A percentile compares a stretch with the other conserved stretches of the same genome.
These are phyloP conservation scores for Cercospora janseana DNA, from an alignment of 2,329 filamentous ascomycete genomes.

Conservation along the genomic window DNA sequence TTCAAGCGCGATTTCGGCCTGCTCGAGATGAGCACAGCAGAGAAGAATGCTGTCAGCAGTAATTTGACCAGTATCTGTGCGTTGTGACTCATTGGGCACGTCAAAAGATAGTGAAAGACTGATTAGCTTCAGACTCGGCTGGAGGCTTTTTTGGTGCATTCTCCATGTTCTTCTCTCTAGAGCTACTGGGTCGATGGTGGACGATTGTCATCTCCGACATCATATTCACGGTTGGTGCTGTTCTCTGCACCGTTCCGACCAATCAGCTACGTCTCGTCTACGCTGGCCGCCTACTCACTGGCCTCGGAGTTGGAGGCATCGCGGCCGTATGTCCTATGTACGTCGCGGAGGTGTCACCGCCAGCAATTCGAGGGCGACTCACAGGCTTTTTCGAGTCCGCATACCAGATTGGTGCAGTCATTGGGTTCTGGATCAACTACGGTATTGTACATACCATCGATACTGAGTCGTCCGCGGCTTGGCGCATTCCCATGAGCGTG, in stretches of 20 bases:
- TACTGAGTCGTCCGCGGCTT: slow-evolving; percentile 24
- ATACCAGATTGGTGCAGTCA: slow-evolving; percentile 38
- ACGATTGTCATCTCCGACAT: slow-evolving; percentile 49
- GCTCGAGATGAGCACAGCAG: slow-evolving; percentile 35
- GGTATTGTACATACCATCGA: slow-evolving; percentile 35
- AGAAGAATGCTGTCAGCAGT: slow-evolving; percentile 44
- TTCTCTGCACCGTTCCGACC: slow-evolving; percentile 45
- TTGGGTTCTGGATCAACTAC: slow-evolving; percentile 42
- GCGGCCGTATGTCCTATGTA: slow-evolving; percentile 39
- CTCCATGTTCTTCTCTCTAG: slow-evolving; percentile 47
- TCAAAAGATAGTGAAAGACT: background rate
- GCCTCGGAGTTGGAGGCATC: slow-evolving; percentile 38
- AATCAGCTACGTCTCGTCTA: slow-evolving; percentile 47
- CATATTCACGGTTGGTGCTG: slow-evolving; percentile 48
- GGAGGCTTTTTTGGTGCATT: slow-evolving; percentile 56
- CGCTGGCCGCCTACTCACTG: slow-evolving; percentile 40
- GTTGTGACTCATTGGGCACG: background rate
- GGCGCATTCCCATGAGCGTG: slow-evolving; percentile 36
- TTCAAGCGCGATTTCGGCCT: slow-evolving; percentile 50
- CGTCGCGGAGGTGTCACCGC: slow-evolving; percentile 37
- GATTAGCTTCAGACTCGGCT: slow-evolving; percentile 37
- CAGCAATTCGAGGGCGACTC: slow-evolving; percentile 38
- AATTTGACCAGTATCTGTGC: slow-evolving; percentile 49
- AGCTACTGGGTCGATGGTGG: slow-evolving; percentile 52
- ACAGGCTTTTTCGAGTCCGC: slow-evolving; percentile 38